These are phyloP conservation scores for Cornus florida DNA, from an alignment of 148 eudicot species.

Conservation along the genomic window DNA sequence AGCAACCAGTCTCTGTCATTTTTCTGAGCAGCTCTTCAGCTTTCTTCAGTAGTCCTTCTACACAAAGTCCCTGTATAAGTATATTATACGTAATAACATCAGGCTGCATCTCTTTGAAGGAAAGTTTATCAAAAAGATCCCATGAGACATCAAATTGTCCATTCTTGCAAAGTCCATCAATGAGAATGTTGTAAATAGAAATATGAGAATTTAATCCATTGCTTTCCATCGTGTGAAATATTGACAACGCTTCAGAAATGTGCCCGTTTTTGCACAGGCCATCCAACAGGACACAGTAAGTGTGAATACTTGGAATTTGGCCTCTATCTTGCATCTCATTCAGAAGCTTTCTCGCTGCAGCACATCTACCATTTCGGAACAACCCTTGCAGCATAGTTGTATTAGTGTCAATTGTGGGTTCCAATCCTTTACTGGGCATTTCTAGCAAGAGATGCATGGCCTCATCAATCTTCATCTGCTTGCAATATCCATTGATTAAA, in stretches of 20 bases:
- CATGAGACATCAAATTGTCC: too few relatives aligned
- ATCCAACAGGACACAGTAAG: too few relatives aligned
- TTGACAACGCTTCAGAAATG: constrained; percentile 1
- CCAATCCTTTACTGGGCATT: constrained; percentile 9
- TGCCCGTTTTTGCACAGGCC: too few relatives aligned
- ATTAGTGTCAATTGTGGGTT: constrained; percentile 8
- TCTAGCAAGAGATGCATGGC: neutral
- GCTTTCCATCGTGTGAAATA: neutral
- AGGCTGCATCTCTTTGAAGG: neutral
- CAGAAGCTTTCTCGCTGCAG: too few relatives aligned
- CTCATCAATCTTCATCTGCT: too few relatives aligned
- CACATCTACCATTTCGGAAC: too few relatives aligned
- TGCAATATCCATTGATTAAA: constrained; percentile 14
- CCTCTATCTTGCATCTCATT: too few relatives aligned
- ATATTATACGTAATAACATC: neutral
- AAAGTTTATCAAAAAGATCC: too few relatives aligned
- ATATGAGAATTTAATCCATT: too few relatives aligned
- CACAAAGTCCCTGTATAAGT: constrained; percentile 7
- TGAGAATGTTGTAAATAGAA: too few relatives aligned
- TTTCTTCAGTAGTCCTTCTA: neutral
- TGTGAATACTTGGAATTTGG: too few relatives aligned
- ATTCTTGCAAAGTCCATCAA: too few relatives aligned
- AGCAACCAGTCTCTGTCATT: neutral
- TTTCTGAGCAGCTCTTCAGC: neutral
- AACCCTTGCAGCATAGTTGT: constrained; percentile 1